Evolutionary conservation across 257 asterid genomes (phyloP).

Genomic region (Solanum pimpinellifolium): DNA sequence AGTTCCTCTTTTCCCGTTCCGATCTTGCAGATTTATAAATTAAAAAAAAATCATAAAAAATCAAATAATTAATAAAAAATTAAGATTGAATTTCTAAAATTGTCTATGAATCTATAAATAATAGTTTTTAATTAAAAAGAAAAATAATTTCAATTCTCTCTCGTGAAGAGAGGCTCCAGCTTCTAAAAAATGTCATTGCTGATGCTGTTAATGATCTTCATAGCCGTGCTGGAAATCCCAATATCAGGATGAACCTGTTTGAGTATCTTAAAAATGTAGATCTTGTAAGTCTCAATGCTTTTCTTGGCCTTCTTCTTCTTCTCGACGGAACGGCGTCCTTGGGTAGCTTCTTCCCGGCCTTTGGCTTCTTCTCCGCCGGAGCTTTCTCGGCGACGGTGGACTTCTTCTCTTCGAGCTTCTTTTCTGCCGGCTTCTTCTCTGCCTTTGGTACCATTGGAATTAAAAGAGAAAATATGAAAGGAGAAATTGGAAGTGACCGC

Average conservation of each 20-base stretch:
- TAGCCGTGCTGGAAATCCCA: background rate
- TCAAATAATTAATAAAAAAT: background rate
- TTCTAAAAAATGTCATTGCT: background rate
- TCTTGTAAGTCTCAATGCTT: background rate
- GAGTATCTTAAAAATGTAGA: background rate
- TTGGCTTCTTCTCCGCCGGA: background rate
- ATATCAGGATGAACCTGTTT: background rate
- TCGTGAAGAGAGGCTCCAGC: background rate
- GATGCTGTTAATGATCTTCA: background rate
- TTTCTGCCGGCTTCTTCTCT: too few species aligned
- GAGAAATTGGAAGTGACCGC: slow-evolving; percentile 11
- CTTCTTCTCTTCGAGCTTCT: background rate
- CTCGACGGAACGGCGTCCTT: background rate
- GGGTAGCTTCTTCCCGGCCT: background rate
- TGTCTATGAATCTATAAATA: background rate
- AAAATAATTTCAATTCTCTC: background rate
- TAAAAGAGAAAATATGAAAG: slow-evolving; percentile 11
- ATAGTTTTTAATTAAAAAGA: background rate
- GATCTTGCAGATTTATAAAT: background rate
- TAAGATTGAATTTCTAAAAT: background rate
- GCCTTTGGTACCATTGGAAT: background rate
- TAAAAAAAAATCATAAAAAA: background rate
- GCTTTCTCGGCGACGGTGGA: background rate
- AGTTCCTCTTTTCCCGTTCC: background rate
- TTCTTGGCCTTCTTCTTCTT: background rate